Conservation (phyloP, 2,329 filamentous ascomycete genomes). For the Tolypocladium inflatum region DNA sequence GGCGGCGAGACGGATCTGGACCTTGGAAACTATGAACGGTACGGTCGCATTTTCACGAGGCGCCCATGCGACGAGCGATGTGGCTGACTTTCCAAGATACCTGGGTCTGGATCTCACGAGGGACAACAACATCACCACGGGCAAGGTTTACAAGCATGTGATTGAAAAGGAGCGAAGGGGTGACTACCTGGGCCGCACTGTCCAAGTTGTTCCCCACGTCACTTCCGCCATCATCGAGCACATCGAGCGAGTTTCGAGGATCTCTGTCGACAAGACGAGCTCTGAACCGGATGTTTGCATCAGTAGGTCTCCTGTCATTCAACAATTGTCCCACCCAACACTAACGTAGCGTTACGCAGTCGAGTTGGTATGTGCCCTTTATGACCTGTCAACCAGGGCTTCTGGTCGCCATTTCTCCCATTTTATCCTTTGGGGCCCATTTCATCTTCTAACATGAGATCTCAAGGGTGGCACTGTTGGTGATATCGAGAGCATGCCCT, state of each 20-base stretch:
- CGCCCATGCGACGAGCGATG: background rate
- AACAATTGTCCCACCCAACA: background rate
- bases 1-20: constrained; percentile 54
- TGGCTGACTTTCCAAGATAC: constrained; percentile 35
- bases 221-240: constrained; percentile 88
- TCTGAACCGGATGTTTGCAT: constrained; percentile 88
- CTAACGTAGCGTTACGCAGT: constrained; percentile 17
- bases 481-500: constrained; percentile 81
- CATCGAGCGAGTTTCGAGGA: constrained; percentile 76
- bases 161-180: constrained; percentile 59
- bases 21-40: constrained; percentile 47
- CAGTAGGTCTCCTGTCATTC: constrained; percentile 39
- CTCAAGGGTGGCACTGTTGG: constrained; percentile 51
- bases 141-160: constrained; percentile 88
- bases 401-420: background rate
- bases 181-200: constrained; percentile 80
- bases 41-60: constrained; percentile 2
- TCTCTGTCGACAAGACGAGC: constrained; percentile 77
- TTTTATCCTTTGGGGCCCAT: background rate
- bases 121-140: constrained; percentile 95
- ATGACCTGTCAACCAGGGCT: background rate
- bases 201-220: constrained; percentile 88
- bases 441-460: background rate
- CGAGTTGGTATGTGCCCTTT: constrained; percentile 20
- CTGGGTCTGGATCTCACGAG: constrained; percentile 71